Percentiles rank a stretch among this genome's conserved stretches.
Conservation (phyloP, 2,329 filamentous ascomycete species). For the Phyllosticta citribraziliensis region DNA sequence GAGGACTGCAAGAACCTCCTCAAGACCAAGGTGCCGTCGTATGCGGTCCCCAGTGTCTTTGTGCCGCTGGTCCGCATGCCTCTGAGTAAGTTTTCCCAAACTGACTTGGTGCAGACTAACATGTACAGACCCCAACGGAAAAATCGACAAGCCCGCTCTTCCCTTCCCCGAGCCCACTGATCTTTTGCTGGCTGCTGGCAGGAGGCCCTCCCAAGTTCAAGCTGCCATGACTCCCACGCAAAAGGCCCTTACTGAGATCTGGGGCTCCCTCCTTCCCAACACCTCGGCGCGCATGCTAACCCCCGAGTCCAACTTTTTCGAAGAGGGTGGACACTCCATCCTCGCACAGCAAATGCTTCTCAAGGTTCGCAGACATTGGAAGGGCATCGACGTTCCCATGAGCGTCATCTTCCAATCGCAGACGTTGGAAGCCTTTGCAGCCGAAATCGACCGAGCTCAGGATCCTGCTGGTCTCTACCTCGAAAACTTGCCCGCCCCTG, state of each 20-base stretch:
- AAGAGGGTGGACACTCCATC: conserved; percentile 71
- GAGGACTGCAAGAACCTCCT: conserved; percentile 57
- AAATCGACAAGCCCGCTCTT: conserved; percentile 68
- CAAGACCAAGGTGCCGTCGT: conserved; percentile 60
- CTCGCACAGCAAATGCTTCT: conserved; percentile 74
- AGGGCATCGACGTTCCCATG: conserved; percentile 58
- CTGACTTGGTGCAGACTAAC: background rate
- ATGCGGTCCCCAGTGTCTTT: conserved; percentile 66
- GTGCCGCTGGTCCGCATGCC: conserved; percentile 65
- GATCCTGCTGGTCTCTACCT: conserved; percentile 39
- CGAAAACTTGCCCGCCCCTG: conserved; percentile 37
- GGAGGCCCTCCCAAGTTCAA: conserved; percentile 34
- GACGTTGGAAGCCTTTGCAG: conserved; percentile 48
- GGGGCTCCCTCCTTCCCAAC: conserved; percentile 60
- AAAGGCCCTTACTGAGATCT: conserved; percentile 57
- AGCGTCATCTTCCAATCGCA: conserved; percentile 60
- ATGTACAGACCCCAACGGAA: conserved; percentile 55
- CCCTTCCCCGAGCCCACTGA: conserved; percentile 71
- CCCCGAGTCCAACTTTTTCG: conserved; percentile 60
- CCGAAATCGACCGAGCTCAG: conserved; percentile 41
- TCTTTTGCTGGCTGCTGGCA: conserved; percentile 46
- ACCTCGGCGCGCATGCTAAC: conserved; percentile 59
- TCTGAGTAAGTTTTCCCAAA: conserved; percentile 38
- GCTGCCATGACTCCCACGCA: conserved; percentile 49
- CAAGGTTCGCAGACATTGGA: conserved; percentile 52